Conservation (phyloP, 2,329 filamentous ascomycete genomes). For the Cladosporium sp. region DNA sequence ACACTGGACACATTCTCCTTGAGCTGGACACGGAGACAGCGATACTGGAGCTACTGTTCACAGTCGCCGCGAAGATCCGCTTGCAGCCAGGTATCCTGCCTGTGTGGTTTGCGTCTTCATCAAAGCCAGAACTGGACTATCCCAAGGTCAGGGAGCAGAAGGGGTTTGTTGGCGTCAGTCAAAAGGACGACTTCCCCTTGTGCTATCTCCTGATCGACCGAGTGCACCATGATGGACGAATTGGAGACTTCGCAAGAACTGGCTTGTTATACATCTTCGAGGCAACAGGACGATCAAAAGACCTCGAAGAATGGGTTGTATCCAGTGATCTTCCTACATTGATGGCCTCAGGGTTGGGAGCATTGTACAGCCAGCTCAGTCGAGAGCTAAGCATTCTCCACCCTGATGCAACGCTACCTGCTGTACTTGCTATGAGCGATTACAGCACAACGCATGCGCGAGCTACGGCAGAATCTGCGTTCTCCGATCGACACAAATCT, state of each 20-base stretch:
- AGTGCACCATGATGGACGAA: constrained; percentile 90
- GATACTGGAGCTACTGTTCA: constrained; percentile 90
- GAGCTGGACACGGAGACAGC: constrained; percentile 79
- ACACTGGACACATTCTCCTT: constrained; percentile 67
- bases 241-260: constrained; percentile 93
- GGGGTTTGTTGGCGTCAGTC: constrained; percentile 77
- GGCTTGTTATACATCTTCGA: constrained; percentile 95
- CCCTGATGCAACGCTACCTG: constrained; percentile 68
- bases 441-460: constrained; percentile 70
- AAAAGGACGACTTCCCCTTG: constrained; percentile 87
- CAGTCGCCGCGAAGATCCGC: constrained; percentile 93
- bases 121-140: constrained; percentile 31
- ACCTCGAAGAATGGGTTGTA: constrained; percentile 92
- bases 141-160: constrained; percentile 49
- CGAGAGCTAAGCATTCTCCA: constrained; percentile 79
- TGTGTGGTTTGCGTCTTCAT: constrained; percentile 75
- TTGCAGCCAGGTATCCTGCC: constrained; percentile 81
- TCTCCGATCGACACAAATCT: constrained; percentile 71
- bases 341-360: constrained; percentile 94
- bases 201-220: constrained; percentile 97
- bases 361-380: constrained; percentile 65
- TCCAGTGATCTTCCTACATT: constrained; percentile 94
- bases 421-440: constrained; percentile 84
- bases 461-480: constrained; percentile 68
- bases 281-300: constrained; percentile 75